phyloP scores from a whole-genome alignment of 2,329 filamentous ascomycete genomes.

The Colletotrichum sojae region DNA sequence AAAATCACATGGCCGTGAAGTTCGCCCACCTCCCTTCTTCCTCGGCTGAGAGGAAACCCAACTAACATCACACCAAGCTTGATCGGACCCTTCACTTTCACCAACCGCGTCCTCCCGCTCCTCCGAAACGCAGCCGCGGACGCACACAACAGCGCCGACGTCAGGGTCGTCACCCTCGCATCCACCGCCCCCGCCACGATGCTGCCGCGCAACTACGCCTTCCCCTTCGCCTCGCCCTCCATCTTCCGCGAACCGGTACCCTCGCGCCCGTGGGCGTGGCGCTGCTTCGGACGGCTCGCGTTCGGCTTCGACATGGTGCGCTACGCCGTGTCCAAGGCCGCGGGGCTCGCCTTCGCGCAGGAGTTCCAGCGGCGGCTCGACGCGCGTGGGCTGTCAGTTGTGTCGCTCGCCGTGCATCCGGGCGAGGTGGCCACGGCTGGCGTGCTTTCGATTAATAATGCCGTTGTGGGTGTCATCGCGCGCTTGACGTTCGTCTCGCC shows the following conservation, averaged over 20 bases:
- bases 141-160: conserved; percentile 39
- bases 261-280: conserved; percentile 36
- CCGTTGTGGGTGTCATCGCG: conserved; percentile 21
- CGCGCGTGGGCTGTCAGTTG: conserved; percentile 23
- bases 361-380: conserved; percentile 41
- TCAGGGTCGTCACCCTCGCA: conserved; percentile 43
- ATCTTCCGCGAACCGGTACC: conserved; percentile 14
- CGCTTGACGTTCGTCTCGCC: conserved; percentile 24
- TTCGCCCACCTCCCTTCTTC: conserved; percentile 22
- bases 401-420: conserved; percentile 42
- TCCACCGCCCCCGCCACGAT: conserved; percentile 38
- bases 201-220: conserved; percentile 38
- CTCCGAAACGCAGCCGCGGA: conserved; percentile 42
- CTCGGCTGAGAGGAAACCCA: no score
- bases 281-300: conserved; percentile 22
- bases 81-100: conserved; percentile 45
- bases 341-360: conserved; percentile 41
- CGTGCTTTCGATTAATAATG: conserved; percentile 12
- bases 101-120: conserved; percentile 45
- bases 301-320: conserved; percentile 44
- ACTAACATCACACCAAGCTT: conserved; percentile 36
- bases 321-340: conserved; percentile 45
- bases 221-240: conserved; percentile 38
- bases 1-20: conserved; percentile 45
- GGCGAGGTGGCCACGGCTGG: conserved; percentile 39